Evolutionary conservation across 2,329 filamentous ascomycete genomes (phyloP).

Genomic region (Byssoonygena ceratinophila): DNA sequence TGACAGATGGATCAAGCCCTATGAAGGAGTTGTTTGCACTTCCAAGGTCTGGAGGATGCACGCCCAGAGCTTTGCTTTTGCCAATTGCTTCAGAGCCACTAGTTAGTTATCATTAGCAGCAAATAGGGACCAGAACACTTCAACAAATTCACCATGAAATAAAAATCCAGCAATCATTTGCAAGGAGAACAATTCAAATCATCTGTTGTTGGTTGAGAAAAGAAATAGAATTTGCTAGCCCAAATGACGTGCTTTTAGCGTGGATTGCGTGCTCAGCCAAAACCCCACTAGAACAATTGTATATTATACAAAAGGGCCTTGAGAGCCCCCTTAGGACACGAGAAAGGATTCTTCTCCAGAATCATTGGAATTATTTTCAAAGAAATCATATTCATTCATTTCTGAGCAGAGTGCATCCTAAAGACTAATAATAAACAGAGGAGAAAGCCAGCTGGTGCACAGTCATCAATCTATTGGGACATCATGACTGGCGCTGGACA

Average conservation of each 20-base stretch:
- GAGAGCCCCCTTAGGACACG: not conserved
- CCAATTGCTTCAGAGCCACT: too few species aligned
- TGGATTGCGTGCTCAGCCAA: constrained; percentile 9
- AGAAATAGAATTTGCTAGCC: constrained; percentile 7
- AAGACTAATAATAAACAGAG: not conserved
- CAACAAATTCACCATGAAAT: not conserved
- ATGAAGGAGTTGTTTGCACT: too few species aligned
- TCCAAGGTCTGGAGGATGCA: too few species aligned
- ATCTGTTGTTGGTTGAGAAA: not conserved
- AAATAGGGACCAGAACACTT: too few species aligned
- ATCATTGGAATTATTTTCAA: not conserved
- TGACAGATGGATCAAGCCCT: too few species aligned
- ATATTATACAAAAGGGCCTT: constrained; percentile 3
- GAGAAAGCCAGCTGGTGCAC: not conserved
- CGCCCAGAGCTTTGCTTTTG: too few species aligned
- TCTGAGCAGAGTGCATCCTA: constrained; percentile 1
- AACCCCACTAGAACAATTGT: constrained; percentile 1
- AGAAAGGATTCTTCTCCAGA: not conserved
- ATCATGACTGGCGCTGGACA: not conserved
- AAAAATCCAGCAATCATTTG: not conserved
- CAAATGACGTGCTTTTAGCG: constrained; percentile 11
- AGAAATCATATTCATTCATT: constrained; percentile 1
- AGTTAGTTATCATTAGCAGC: too few species aligned
- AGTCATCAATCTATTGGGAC: not conserved
- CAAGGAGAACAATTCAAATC: not conserved